Evolutionary conservation across 352 stramenopile species (phyloP), one percentile per base, ranked within the genome.

Genomic region (Aphanomyces euteiches): DNA sequence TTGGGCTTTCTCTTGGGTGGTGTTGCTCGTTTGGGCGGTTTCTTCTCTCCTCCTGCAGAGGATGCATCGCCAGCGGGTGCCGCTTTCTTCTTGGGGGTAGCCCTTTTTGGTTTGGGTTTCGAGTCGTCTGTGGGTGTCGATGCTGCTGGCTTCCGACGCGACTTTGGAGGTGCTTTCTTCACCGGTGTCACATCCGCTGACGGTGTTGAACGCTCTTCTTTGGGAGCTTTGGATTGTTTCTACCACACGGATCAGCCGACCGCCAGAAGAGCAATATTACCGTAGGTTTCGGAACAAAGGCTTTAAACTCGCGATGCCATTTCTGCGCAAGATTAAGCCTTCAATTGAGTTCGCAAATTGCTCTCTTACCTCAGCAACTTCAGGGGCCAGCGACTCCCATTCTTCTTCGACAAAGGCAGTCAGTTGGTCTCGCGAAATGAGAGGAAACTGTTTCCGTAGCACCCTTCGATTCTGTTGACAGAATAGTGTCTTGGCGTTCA

Each of bases 291-390:
- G 28, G 43, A n/a, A 56, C 47, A 34, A 63, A 70, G 13, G 64
- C 28, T 39, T 63, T 64, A 41, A 70, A 56, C 4, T 70, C 64
- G 38, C 64, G 64, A 13, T 70, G 64, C 64, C 64, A 70, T 63
- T 70, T 19, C 64, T 70, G 56, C 5, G 10, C 21, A 60, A 56
- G 47, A 40, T 17, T 28, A 3, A 40, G 41, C 28, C 28, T 28
- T n/a, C 50, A 1, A 17, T 15, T 66, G 15, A 66, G 41, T 17
- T 61, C 28, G 37, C 3, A 64, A 13, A 17, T 15, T 4, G 53
- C 8, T 12, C 28, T 45, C 7, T 6, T 64, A 67, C 67, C 43
- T 73, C 56, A 17, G 13, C n/a, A 19, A 43, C 56, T 15, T 67
- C 67, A 4, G 6, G 4, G 5, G 67, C 38, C 4, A 73, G 47